Conservation (phyloP, 768 basidiomycete species). For the Daedaleopsis sinensis region DNA sequence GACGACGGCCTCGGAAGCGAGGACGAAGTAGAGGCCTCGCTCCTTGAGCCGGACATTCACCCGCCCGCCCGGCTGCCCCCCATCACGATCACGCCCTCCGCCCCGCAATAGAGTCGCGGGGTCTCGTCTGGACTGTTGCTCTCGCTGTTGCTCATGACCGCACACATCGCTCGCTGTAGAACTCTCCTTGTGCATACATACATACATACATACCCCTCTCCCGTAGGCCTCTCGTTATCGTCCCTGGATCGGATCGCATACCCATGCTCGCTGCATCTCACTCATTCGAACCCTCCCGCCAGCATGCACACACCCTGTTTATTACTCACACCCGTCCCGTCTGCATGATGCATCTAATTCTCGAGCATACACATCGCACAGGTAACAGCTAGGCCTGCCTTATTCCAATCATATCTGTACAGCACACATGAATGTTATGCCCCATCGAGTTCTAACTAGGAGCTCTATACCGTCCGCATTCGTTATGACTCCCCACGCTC, state of each 20-base stretch:
- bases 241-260: slow-evolving; percentile 21
- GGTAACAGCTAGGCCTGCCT: slow-evolving; percentile 21
- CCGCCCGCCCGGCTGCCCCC: slow-evolving; percentile 37
- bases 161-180: slow-evolving; percentile 20
- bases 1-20: slow-evolving; percentile 24
- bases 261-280: slow-evolving; percentile 21
- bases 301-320: not conserved
- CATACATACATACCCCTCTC: no score
- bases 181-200: slow-evolving; percentile 3
- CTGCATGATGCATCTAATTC: slow-evolving; percentile 24
- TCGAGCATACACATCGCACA: slow-evolving; percentile 23
- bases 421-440: slow-evolving; percentile 14
- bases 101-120: slow-evolving; percentile 28
- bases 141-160: slow-evolving; percentile 21
- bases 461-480: not conserved
- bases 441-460: slow-evolving; percentile 1
- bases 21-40: slow-evolving; percentile 33
- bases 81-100: slow-evolving; percentile 46
- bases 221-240: not conserved
- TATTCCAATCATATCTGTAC: slow-evolving; percentile 20
- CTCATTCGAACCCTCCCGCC: not conserved
- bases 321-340: slow-evolving; percentile 21
- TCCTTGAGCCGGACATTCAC: slow-evolving; percentile 22
- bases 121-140: slow-evolving; percentile 10
- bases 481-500: not conserved